Evolutionary conservation across 352 stramenopile genomes (phyloP), one percentile per base, ranked within the genome.

Genomic region (Globisporangium paroecandrum): DNA sequence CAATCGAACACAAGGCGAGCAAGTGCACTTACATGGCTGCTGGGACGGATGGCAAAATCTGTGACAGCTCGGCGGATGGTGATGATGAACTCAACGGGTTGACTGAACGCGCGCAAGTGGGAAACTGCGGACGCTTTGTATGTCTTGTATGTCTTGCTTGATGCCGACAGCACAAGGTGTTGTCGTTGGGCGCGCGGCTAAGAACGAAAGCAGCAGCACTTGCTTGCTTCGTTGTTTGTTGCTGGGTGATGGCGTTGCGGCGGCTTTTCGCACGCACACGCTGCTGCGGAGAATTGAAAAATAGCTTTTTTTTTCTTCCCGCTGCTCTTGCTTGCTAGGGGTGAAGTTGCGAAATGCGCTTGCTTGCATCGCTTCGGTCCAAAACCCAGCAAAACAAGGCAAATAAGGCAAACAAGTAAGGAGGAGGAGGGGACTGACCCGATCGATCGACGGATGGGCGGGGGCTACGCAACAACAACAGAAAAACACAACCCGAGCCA

Each of bases 291-390:
- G 13, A 22, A 46, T 58, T 29, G 22, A 62, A 56, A 62, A 62
- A 68, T 29, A 41, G 43, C 34, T 55, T 62, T 53, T 62, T 53
- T 36, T 61, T 49, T 20, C 29, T 67, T 62, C 41, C 51, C 34
- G 54, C 51, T 24, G 12, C 56, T 27, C 25, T 25, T 60, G 58
- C 61, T 57, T 67, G 63, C 58, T 74, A 79, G 70, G 67, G 72
- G 63, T 75, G 59, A 59, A 62, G 66, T 72, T 67, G 61, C 61
- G 63, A 63, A 68, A 76, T 70, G 54, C 12, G 27, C 27, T 43
- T 24, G 53, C 25, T 54, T 25, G 59, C 60, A 65, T 65, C 46
- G 60, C 60, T 58, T 65, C 60, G 5, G 29, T 20, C 43, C 15
- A 32, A 65, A 51, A 58, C 7, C 13, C 0, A 27, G 20, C 36